These are phyloP conservation scores for Pyronema omphalodes DNA, from an alignment of 495 filamentous ascomycete species.

Conservation along the genomic window DNA sequence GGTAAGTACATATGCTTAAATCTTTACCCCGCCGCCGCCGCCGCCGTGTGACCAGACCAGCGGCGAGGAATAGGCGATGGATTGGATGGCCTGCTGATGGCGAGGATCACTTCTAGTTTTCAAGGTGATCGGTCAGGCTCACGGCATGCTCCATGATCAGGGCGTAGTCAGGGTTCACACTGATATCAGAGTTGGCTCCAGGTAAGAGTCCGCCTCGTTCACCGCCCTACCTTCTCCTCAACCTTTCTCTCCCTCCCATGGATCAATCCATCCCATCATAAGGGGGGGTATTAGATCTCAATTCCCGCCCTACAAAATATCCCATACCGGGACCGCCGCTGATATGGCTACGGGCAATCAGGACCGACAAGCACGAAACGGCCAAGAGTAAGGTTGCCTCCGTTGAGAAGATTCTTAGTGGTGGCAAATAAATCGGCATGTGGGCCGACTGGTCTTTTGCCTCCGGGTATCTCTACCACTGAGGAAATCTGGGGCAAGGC, in stretches of 20 bases:
- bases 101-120: slow-evolving; percentile 37
- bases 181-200: slow-evolving; percentile 71
- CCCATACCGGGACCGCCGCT: not conserved
- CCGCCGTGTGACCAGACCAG: not conserved
- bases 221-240: not conserved
- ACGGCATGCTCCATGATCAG: slow-evolving; percentile 61
- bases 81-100: slow-evolving; percentile 28
- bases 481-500: too few relatives aligned
- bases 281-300: not conserved
- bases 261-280: slow-evolving; percentile 2
- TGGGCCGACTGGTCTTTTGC: too few relatives aligned
- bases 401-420: slow-evolving; percentile 9
- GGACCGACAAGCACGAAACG: slow-evolving; percentile 21
- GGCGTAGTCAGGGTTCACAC: slow-evolving; percentile 72
- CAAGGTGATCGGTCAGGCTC: slow-evolving; percentile 74
- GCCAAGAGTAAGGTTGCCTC: slow-evolving; percentile 20
- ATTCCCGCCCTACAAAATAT: not conserved
- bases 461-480: too few relatives aligned
- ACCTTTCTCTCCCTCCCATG: too few relatives aligned
- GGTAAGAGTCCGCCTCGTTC: slow-evolving; percentile 31
- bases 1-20: slow-evolving; percentile 2
- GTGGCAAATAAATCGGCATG: not conserved
- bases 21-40: too few relatives aligned
- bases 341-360: not conserved
- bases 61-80: slow-evolving; percentile 46